Evolutionary conservation across 2,329 filamentous ascomycete genomes (phyloP), one percentile per base, ranked within the genome.

Genomic region (Nakataea oryzae): DNA sequence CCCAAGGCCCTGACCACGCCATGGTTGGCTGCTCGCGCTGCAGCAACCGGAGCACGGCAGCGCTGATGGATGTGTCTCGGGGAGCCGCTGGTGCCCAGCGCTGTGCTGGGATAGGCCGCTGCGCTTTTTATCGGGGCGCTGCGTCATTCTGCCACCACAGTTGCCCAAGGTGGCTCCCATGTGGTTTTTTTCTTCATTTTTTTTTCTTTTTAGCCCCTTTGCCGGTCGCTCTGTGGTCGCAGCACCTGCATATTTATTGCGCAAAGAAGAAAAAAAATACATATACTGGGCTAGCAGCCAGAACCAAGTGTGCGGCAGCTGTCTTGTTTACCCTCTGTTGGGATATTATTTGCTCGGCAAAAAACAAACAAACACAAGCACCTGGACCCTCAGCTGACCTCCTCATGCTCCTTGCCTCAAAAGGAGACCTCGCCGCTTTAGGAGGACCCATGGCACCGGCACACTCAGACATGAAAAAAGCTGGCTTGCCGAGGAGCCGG

Each of bases 401-500:
- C 21, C 14, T 47, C 34, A 47, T 17, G 34, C 34, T 17, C 5
- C 34, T 4, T 41, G 34, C 30, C 21, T 47, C 34, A 47, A 47
- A n/a, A 47, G 34, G 14, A 14, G 34, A 47, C 17, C 34, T 47
- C 34, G 17, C 34, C 34, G 34, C 34, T 21, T 47, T 13, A 27
- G 30, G 27, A 59, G 57, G 27, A 47, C 30, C 34, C 32, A 28
- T 58, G 57, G n/a, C 34, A 11, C 9, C 21, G 12, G 17, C 32
- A 17, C 9, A 8, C n/a, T 47, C 57, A 50, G 57, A 59, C n/a
- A 27, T 27, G 32, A 59, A 21, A 13, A 60, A 60, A 6, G 41
- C 27, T 8, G 58, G 50, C 24, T 14, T 67, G 67, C 65, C 66
- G 67, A 63, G 69, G 68, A 80, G 76, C 67, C 74, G 74, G 54